phyloP scores from a whole-genome alignment of 805 yeast species.

The Grigorovia transvaalensis region DNA sequence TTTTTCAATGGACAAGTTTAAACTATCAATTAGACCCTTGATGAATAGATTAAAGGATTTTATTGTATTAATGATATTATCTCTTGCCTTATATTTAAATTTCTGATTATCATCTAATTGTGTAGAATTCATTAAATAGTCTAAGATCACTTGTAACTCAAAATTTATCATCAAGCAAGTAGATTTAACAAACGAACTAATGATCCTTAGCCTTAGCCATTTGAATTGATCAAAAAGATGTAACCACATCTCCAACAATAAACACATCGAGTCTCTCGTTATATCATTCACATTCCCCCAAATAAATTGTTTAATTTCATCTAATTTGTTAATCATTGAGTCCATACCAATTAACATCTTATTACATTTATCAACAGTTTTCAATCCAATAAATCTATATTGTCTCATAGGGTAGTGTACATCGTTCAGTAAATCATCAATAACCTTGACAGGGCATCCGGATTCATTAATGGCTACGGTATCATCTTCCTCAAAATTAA shows the following conservation, averaged over 20 bases:
- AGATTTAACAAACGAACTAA: slow-evolving; percentile 54
- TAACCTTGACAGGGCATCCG: not conserved
- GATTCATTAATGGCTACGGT: not conserved
- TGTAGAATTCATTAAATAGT: slow-evolving; percentile 12
- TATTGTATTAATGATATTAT: slow-evolving; percentile 35
- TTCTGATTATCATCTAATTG: slow-evolving; percentile 7
- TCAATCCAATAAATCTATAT: slow-evolving; percentile 41
- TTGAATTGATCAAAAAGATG: slow-evolving; percentile 10
- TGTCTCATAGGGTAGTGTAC: not conserved
- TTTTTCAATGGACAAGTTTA: slow-evolving; percentile 42
- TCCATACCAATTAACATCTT: slow-evolving; percentile 16
- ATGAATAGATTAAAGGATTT: slow-evolving; percentile 49
- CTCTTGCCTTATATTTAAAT: slow-evolving; percentile 7
- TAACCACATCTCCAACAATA: slow-evolving; percentile 21
- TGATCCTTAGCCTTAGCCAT: slow-evolving; percentile 34
- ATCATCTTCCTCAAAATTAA: not conserved
- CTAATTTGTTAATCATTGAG: slow-evolving; percentile 8
- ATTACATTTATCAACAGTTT: slow-evolving; percentile 44
- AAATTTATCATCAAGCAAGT: slow-evolving; percentile 55
- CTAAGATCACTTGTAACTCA: slow-evolving; percentile 39
- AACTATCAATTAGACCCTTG: slow-evolving; percentile 44
- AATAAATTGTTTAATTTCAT: slow-evolving; percentile 10
- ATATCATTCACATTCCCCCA: slow-evolving; percentile 31
- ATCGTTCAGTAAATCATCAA: not conserved
- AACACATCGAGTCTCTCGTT: slow-evolving; percentile 38